Base-by-base conservation (phyloP, 306 rosid species). In the Arachis hypogaea region DNA sequence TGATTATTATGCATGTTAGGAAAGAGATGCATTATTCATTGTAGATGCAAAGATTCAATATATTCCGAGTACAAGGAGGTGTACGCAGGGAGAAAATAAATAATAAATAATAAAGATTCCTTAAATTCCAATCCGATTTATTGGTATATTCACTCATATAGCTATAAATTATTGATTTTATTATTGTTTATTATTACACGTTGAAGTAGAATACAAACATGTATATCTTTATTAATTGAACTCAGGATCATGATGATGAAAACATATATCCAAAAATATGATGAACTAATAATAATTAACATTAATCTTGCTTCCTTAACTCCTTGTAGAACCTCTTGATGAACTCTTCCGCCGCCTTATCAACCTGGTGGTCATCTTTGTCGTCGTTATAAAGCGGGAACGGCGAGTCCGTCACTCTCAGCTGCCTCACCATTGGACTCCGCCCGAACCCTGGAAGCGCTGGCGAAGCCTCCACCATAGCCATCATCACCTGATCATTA, bases 371-470 rank as follows among this genome's bases (percentile, higher is more conserved):
- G 14, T 51, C 63, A 8, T 68, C 86, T 0, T 77, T 87, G 9
- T 89, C 86, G 0, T 41, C 78, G 4, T 84, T 87, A 16, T 81
- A 73, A 42, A 94, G 42, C 2, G 97, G 96, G 14, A 92, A 94
- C 9, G 99, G 99, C 0, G 99, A 94, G 82, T 94, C 99, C 0
- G 99, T 92, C 5, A 94, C 88, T 81, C 99, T 88, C 75, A 92
- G 71, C 75, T 87, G 96, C 61, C 92, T 81, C 60, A 82, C 95
- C 81, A 66, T 65, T 3, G 92, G 94, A 72, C 86, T 89, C 9
- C 50, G 65, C 0, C 88, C 89, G 1, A 84, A 86, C 36, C 88
- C 91, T 0, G 89, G 90, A 1, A 94, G 78, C 0, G 85, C 85
- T 0, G 95, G 98, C 0, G 95, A 90, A 1, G 88, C 75, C 50